Percentiles rank a stretch among this genome's conserved stretches.
Evolutionary conservation across 192 early-diverging fungal species (phyloP).

Genomic region (Umbelopsis vinacea): DNA sequence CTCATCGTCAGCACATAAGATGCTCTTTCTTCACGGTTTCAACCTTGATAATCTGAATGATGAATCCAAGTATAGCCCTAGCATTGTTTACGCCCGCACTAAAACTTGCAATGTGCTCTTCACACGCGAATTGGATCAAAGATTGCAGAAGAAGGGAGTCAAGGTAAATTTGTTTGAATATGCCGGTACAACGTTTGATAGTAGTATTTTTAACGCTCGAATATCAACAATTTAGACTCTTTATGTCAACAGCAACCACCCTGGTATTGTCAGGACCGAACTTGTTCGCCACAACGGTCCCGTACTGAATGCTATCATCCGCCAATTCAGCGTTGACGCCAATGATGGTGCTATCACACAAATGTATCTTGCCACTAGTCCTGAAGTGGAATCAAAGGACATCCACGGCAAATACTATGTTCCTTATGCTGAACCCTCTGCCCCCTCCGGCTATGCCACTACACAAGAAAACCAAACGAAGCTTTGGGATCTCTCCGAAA

Average conservation of each 20-base stretch:
- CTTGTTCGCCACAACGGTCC: constrained; percentile 24
- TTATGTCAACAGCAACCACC: constrained; percentile 39
- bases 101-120: constrained; percentile 37
- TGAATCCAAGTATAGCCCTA: constrained; percentile 25
- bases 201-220: background rate
- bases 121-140: constrained; percentile 29
- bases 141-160: constrained; percentile 31
- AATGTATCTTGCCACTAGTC: constrained; percentile 54
- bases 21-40: constrained; percentile 1
- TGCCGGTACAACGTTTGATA: background rate
- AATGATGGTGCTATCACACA: constrained; percentile 52
- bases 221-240: constrained; percentile 2
- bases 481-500: constrained; percentile 36
- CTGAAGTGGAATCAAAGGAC: constrained; percentile 54
- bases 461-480: background rate
- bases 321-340: constrained; percentile 20
- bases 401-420: constrained; percentile 43
- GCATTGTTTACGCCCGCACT: constrained; percentile 14
- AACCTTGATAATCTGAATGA: constrained; percentile 31
- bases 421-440: background rate
- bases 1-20: constrained; percentile 27
- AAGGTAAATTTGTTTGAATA: constrained; percentile 15
- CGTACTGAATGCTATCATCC: background rate
- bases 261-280: constrained; percentile 33
- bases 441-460: background rate